Evolutionary conservation across 495 filamentous ascomycete genomes (phyloP).

Genomic region (Trichodelitschia bisporula): DNA sequence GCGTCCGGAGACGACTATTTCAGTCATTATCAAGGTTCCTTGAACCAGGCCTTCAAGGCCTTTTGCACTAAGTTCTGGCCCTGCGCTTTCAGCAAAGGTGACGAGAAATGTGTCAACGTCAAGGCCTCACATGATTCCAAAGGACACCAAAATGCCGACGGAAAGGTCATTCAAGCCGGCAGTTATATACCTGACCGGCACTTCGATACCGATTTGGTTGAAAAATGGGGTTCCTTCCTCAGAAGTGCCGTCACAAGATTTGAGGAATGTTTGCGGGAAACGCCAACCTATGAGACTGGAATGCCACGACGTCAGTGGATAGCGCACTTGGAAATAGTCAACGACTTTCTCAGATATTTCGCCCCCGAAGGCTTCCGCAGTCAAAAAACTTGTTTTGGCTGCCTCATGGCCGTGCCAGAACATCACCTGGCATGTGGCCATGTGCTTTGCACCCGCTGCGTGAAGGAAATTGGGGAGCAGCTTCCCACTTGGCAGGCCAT

Average conservation of each 20-base stretch:
- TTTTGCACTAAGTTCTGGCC: conserved; percentile 23
- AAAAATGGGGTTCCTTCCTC: no score
- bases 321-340: conserved; percentile 13
- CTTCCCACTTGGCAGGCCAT: not conserved
- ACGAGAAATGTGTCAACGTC: conserved; percentile 21
- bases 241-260: no score
- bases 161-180: conserved; percentile 22
- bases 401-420: conserved; percentile 25
- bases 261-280: no score
- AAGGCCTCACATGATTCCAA: conserved; percentile 20
- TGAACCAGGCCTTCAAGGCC: conserved; percentile 25
- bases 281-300: no score
- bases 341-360: conserved; percentile 13
- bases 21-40: conserved; percentile 18
- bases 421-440: conserved; percentile 32
- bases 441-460: conserved; percentile 26
- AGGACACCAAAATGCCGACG: conserved; percentile 25
- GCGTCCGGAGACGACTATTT: conserved; percentile 11
- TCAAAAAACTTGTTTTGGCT: conserved; percentile 28
- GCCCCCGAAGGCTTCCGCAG: conserved; percentile 9
- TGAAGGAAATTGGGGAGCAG: conserved; percentile 9
- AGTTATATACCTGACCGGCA: conserved; percentile 20
- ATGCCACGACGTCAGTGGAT: no score
- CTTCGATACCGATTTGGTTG: no score
- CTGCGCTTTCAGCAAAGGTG: conserved; percentile 18